phyloP scores from a whole-genome alignment of 805 yeast genomes.

The Kockiozyma suomiensis region DNA sequence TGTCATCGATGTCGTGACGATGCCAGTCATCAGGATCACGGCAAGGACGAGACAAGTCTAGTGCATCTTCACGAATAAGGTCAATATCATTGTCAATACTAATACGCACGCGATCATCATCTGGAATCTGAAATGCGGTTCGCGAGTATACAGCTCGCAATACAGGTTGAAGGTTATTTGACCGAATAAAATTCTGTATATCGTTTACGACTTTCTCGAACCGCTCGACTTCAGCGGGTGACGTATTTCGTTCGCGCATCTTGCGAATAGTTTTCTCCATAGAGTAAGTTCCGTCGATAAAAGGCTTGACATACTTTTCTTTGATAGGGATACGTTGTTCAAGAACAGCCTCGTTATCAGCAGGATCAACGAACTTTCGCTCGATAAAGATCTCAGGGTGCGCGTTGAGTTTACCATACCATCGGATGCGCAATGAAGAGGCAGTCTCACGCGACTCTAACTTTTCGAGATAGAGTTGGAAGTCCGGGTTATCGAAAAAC shows the following conservation, averaged over 20 bases:
- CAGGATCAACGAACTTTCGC: conserved; percentile 62
- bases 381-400: conserved; percentile 81
- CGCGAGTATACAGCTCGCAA: conserved; percentile 84
- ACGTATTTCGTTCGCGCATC: conserved; percentile 62
- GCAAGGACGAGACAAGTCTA: conserved; percentile 82
- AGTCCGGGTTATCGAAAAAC: conserved; percentile 81
- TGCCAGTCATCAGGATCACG: conserved; percentile 92
- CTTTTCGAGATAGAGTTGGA: conserved; percentile 84
- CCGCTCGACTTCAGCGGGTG: conserved; percentile 51
- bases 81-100: conserved; percentile 86
- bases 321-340: conserved; percentile 71
- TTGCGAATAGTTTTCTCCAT: conserved; percentile 60
- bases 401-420: conserved; percentile 82
- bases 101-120: conserved; percentile 89
- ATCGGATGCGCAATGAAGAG: conserved; percentile 77
- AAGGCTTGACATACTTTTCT: conserved; percentile 78
- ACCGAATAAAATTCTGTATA: conserved; percentile 63
- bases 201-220: conserved; percentile 59
- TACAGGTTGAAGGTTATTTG: conserved; percentile 76
- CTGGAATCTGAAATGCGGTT: conserved; percentile 97
- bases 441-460: conserved; percentile 53
- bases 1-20: conserved; percentile 80
- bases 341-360: conserved; percentile 33
- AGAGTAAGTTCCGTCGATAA: conserved; percentile 57
- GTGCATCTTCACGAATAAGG: conserved; percentile 87